Base-by-base conservation (phyloP, 192 early-diverging fungal genomes). In the Linnemannia hyalina region DNA sequence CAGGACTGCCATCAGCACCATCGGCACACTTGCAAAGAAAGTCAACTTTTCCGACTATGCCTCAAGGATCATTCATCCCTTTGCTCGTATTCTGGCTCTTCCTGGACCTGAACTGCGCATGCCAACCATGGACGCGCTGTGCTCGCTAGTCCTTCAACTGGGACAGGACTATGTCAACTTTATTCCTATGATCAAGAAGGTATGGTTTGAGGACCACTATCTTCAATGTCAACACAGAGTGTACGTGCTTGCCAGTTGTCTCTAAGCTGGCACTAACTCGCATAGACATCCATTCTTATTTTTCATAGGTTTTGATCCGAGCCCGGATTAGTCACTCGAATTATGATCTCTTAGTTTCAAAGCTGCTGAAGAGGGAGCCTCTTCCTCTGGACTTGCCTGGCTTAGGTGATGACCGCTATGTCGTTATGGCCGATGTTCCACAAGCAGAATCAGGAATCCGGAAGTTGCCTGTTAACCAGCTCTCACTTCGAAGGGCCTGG, bases 141-240 rank as follows among this genome's bases (percentile, higher is more conserved):
- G 95, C 76, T 90, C 92, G 26, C 81, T 99, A 42, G 93, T 96
- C 16, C 93, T 95, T 82, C 96, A 99, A 82, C 90, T 99, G 41
- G 95, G 93, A 57, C 89, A 92, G 35, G 97, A 97, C 52, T 99
- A 96, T 89, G 88, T 94, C 22, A 93, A 97, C 69, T 99, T 97
- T 79, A 93, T 97, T 75, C 96, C 97, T 4, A 95, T 95, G 73
- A 94, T 99, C 68, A 93, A 94, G 80, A 96, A 97, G 87, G 94
- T 94, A 74, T 16, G 26, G 26, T 35, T 10, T 13, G 7, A 1
- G 26, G 15, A 40, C 6, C 22, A 20, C 29, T 16, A 16, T 4
- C 18, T 11, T 10, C 8, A 41, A 29, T 76, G 7, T 8, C 44
- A 46, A 46, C 10, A 15, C 44, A 46, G 35, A 5, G 22, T 55